Evolutionary conservation across 768 basidiomycete species (phyloP).

Genomic region (Clitopilus passeckerianus): DNA sequence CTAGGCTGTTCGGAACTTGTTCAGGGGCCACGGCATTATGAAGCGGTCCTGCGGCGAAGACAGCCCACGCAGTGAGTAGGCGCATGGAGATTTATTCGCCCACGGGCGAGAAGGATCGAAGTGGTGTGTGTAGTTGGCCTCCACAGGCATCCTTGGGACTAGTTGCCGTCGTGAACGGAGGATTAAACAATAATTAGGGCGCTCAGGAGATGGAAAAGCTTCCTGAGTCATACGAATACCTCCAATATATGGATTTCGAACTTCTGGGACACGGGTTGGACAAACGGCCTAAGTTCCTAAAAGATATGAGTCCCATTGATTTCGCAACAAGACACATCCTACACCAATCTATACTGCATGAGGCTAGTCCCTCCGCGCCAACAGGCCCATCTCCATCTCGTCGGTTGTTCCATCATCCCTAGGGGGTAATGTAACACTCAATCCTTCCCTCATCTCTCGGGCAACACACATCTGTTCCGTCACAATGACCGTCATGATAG

Average conservation of each 20-base stretch:
- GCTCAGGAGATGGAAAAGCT: too few relatives aligned
- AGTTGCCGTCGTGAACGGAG: neutral
- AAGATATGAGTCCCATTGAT: neutral
- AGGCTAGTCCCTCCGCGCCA: conserved; percentile 34
- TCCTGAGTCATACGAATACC: neutral
- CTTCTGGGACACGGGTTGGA: too few relatives aligned
- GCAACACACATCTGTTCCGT: conserved; percentile 92
- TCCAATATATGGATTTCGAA: too few relatives aligned
- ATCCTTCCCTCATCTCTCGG: conserved; percentile 85
- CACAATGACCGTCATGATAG: conserved; percentile 68
- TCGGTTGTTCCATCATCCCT: conserved; percentile 53
- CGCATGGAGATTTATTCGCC: neutral
- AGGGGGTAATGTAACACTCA: conserved; percentile 45
- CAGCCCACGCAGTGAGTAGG: neutral
- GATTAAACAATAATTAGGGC: neutral
- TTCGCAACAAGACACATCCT: neutral
- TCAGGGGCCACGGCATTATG: neutral
- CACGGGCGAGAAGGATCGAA: too few relatives aligned
- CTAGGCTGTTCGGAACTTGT: neutral
- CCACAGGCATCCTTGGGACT: too few relatives aligned
- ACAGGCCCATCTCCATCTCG: conserved; percentile 53
- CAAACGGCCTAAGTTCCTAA: neutral
- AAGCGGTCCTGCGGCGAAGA: neutral
- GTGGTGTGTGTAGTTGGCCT: too few relatives aligned
- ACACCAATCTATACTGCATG: neutral